Conservation (phyloP, 164 flowering plant species). For the Annona squamosa region DNA sequence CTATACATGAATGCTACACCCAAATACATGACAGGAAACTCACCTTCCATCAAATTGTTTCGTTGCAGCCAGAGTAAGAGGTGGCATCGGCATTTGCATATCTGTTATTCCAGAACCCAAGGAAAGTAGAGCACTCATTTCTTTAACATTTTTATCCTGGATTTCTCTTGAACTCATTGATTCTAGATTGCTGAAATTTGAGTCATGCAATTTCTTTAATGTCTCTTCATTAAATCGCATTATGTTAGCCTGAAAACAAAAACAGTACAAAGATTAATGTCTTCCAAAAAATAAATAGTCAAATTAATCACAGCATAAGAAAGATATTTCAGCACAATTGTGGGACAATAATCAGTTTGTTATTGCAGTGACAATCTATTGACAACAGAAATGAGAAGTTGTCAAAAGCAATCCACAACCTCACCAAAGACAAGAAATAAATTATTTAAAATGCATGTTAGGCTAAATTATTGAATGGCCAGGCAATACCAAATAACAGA, state of each 20-base stretch:
- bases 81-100: slow-evolving; percentile 85
- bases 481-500: no score
- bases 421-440: neutral
- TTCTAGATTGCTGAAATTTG: slow-evolving; percentile 29
- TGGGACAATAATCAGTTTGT: neutral
- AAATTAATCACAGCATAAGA: neutral
- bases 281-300: neutral
- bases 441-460: neutral
- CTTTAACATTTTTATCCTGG: slow-evolving; percentile 19
- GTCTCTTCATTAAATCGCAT: slow-evolving; percentile 67
- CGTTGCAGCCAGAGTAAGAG: slow-evolving; percentile 69
- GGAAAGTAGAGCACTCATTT: slow-evolving; percentile 24
- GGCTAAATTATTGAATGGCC: neutral
- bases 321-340: neutral
- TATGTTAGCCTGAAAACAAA: slow-evolving; percentile 64
- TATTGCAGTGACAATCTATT: neutral
- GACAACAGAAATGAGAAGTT: neutral
- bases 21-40: neutral
- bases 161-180: slow-evolving; percentile 21
- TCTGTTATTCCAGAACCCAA: slow-evolving; percentile 40
- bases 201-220: slow-evolving; percentile 45
- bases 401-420: neutral
- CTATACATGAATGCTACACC: slow-evolving; percentile 1
- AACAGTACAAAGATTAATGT: slow-evolving; percentile 4
- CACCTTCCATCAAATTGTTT: slow-evolving; percentile 54